phyloP scores from a whole-genome alignment of 225 moss, liverwort and hornwort species.

The Anthoceros angustus region DNA sequence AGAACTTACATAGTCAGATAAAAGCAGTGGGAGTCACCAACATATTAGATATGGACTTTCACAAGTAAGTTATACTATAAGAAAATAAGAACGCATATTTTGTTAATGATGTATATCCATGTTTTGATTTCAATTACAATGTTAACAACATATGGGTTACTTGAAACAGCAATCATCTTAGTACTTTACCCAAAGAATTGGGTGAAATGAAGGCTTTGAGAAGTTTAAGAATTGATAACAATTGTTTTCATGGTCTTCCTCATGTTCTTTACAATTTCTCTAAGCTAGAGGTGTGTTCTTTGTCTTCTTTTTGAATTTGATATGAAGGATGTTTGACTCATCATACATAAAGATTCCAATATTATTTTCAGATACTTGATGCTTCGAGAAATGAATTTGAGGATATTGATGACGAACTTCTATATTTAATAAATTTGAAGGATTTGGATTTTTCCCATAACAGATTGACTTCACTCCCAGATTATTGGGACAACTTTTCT shows the following conservation, averaged over 20 bases:
- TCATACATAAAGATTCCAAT: too few species aligned
- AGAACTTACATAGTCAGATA: constrained; percentile 10
- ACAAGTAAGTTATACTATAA: background rate
- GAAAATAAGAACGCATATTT: background rate
- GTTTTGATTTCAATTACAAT: too few species aligned
- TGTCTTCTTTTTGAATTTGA: background rate
- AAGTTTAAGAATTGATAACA: constrained; percentile 43
- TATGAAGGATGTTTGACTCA: too few species aligned
- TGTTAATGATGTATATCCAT: too few species aligned
- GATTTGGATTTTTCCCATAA: constrained; percentile 53
- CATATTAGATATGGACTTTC: constrained; percentile 15
- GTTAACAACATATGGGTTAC: constrained; percentile 1
- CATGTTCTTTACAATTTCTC: constrained; percentile 41
- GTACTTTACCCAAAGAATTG: constrained; percentile 42
- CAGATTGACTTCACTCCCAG: constrained; percentile 27
- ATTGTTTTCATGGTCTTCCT: constrained; percentile 52
- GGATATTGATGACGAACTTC: constrained; percentile 36
- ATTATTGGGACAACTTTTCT: constrained; percentile 50
- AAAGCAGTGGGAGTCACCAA: constrained; percentile 10
- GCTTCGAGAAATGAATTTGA: constrained; percentile 41
- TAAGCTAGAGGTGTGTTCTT: constrained; percentile 37
- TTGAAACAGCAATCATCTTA: constrained; percentile 33
- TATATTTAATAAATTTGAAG: constrained; percentile 23
- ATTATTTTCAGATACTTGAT: constrained; percentile 5
- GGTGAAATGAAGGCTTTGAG: constrained; percentile 45